These are phyloP conservation scores for Colletotrichum falcatum DNA, from an alignment of 2,329 filamentous ascomycete species.

Conservation along the genomic window DNA sequence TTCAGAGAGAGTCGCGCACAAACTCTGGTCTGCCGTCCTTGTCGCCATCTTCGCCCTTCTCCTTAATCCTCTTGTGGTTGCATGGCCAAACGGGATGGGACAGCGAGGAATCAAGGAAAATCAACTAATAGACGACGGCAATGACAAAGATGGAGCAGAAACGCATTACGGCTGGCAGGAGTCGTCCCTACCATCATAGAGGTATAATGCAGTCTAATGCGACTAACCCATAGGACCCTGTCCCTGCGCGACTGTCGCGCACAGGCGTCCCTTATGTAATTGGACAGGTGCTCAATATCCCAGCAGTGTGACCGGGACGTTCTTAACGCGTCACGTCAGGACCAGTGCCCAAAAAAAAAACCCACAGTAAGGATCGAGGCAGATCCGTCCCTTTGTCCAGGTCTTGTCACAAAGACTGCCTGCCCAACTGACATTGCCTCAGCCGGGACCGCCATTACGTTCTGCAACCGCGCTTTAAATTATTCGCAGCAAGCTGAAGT, in stretches of 20 bases:
- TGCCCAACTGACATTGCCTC: neutral
- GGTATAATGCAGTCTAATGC: neutral
- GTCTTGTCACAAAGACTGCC: neutral
- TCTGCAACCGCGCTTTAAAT: neutral
- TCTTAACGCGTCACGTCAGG: conserved; percentile 22
- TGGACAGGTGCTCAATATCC: conserved; percentile 9
- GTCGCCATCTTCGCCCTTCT: neutral
- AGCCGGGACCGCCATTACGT: neutral
- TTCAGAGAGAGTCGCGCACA: neutral
- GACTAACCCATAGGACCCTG: neutral
- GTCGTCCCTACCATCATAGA: neutral
- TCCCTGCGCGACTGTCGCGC: neutral
- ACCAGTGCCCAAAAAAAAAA: neutral
- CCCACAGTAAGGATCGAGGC: neutral
- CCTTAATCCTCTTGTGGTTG: neutral
- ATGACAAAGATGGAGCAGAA: neutral
- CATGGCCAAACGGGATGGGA: neutral
- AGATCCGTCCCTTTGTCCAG: neutral
- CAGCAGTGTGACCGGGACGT: neutral
- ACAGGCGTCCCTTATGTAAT: conserved; percentile 11
- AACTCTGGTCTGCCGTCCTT: neutral
- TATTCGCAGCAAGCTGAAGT: neutral
- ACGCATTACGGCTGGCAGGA: neutral
- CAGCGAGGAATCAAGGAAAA: neutral
- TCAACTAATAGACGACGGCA: neutral